Conservation (phyloP, 2,329 filamentous ascomycete genomes). For the Alternaria triticimaculans region DNA sequence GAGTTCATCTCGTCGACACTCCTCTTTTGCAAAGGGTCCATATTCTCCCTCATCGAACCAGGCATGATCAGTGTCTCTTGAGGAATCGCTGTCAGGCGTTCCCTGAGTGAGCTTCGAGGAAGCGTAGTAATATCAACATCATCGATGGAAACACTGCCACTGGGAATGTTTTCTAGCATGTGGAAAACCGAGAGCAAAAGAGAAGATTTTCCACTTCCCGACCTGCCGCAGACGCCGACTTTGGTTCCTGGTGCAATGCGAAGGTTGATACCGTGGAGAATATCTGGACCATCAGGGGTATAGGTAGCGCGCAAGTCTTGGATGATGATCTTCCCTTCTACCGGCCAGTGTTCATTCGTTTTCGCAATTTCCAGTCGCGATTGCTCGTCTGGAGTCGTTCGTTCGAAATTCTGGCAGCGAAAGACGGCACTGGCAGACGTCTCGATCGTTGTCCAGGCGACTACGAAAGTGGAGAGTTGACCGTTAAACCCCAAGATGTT, state of each 20-base stretch:
- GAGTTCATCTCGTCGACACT: not conserved
- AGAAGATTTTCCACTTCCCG: slow-evolving; percentile 48
- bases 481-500: slow-evolving; percentile 10
- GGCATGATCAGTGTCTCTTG: not conserved
- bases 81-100: not conserved
- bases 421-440: not conserved
- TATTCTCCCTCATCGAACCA: not conserved
- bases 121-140: not conserved
- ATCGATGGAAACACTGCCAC: not conserved
- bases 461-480: not conserved
- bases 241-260: slow-evolving; percentile 54
- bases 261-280: slow-evolving; percentile 45
- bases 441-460: not conserved
- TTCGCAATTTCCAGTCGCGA: not conserved
- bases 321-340: not conserved
- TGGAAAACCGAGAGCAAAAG: not conserved
- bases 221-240: slow-evolving; percentile 59
- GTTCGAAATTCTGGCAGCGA: slow-evolving; percentile 14
- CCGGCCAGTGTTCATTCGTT: not conserved
- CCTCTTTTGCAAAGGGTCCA: not conserved
- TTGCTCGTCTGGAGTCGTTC: not conserved
- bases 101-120: not conserved
- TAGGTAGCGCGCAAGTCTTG: not conserved
- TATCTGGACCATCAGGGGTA: not conserved
- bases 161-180: rapidly evolving